Percentiles rank a stretch among this genome's conserved stretches.
These are phyloP conservation scores for Haplosporangium sp. DNA, from an alignment of 371 early-diverging fungal genomes.

Conservation along the genomic window DNA sequence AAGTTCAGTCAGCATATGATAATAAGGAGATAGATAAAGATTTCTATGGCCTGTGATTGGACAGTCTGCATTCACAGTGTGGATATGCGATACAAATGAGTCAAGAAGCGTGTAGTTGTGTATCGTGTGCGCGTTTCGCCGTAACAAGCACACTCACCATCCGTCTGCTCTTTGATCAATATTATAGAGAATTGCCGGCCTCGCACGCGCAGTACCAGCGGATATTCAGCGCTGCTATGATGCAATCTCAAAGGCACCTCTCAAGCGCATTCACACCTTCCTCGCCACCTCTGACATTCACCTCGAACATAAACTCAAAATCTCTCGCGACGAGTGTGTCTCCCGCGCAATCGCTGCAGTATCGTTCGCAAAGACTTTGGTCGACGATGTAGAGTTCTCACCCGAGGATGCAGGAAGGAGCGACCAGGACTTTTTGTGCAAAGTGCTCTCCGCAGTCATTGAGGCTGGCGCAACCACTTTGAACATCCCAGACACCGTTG, in stretches of 20 bases:
- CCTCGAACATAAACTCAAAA: constrained; percentile 92
- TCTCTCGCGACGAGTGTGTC: constrained; percentile 88
- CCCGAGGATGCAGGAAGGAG: constrained; percentile 95
- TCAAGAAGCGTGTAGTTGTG: constrained; percentile 1
- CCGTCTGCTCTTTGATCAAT: not conserved
- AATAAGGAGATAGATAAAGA: constrained; percentile 23
- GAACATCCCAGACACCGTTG: constrained; percentile 97
- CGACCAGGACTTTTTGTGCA: constrained; percentile 88
- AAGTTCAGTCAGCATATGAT: constrained; percentile 39
- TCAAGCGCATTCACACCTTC: constrained; percentile 92
- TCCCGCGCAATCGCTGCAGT: constrained; percentile 88
- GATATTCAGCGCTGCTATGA: constrained; percentile 93
- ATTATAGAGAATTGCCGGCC: constrained; percentile 84
- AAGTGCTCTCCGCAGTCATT: constrained; percentile 88
- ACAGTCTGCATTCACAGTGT: not conserved
- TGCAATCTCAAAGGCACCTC: constrained; percentile 85
- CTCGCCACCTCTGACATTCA: constrained; percentile 97
- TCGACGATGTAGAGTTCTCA: constrained; percentile 92
- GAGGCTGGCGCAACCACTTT: constrained; percentile 95
- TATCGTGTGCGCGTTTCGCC: not conserved
- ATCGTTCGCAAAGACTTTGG: constrained; percentile 78
- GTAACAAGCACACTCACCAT: not conserved
- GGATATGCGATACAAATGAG: constrained; percentile 27
- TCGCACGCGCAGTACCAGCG: constrained; percentile 86
- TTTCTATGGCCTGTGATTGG: constrained; percentile 20